phyloP scores from a whole-genome alignment of 495 filamentous ascomycete species.

The Daldinia caldariorum region DNA sequence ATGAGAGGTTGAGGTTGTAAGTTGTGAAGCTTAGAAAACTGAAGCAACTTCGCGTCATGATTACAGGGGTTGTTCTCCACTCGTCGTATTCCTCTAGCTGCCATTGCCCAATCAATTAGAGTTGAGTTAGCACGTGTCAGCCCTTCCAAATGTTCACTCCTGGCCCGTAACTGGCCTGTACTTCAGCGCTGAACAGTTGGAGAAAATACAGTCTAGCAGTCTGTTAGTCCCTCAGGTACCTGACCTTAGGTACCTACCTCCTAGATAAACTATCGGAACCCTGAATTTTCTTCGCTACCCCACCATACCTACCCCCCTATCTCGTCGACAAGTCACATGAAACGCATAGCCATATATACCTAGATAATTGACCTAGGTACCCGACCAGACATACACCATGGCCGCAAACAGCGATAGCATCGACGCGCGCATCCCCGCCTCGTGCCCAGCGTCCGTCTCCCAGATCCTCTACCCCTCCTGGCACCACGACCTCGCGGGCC shows the following conservation, averaged over 20 bases:
- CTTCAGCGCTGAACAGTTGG: slow-evolving; percentile 22
- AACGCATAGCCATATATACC: neutral
- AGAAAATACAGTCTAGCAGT: slow-evolving; percentile 38
- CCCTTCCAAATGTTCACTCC: slow-evolving; percentile 14
- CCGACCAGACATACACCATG: neutral
- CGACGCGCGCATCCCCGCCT: slow-evolving; percentile 55
- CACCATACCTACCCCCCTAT: slow-evolving; percentile 17
- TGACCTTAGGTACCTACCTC: neutral
- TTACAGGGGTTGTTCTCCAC: slow-evolving; percentile 25
- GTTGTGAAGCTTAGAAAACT: slow-evolving; percentile 20
- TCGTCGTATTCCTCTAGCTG: neutral
- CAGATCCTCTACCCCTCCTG: slow-evolving; percentile 82
- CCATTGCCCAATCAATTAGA: slow-evolving; percentile 41
- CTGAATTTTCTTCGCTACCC: slow-evolving; percentile 32
- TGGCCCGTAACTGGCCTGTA: slow-evolving; percentile 20
- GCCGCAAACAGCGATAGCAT: slow-evolving; percentile 52
- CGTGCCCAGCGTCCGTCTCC: slow-evolving; percentile 57
- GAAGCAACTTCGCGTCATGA: slow-evolving; percentile 33
- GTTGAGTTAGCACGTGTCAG: slow-evolving; percentile 35
- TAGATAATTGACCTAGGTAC: too few relatives aligned
- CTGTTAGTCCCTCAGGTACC: neutral
- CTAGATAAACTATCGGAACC: slow-evolving; percentile 13
- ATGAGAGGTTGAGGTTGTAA: slow-evolving; percentile 13
- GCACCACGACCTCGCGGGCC: slow-evolving; percentile 77
- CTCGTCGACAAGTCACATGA: slow-evolving; percentile 9